Conservation (phyloP, 352 stramenopile species). For the Phytophthora sojae region DNA sequence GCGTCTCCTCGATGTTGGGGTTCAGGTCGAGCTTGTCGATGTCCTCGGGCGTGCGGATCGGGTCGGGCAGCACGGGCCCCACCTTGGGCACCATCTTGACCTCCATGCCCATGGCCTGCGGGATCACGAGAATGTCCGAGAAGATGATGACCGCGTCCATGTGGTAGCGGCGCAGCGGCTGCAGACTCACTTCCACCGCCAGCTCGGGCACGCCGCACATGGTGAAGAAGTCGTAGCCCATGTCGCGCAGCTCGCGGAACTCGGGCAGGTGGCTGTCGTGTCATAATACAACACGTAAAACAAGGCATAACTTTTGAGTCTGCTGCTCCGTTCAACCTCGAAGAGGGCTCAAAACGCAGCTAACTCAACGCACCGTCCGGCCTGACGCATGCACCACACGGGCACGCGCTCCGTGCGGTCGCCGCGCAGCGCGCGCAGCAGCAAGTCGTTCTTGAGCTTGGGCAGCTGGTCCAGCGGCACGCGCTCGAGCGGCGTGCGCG, state of each 20-base stretch:
- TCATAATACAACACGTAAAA: not conserved
- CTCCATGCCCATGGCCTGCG: conserved; percentile 96
- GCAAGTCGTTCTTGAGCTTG: conserved; percentile 91
- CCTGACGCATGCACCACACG: conserved; percentile 98
- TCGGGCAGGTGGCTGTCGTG: conserved; percentile 81
- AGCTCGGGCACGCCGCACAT: conserved; percentile 89
- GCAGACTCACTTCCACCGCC: conserved; percentile 97
- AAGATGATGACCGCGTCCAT: conserved; percentile 99
- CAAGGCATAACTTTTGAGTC: not conserved
- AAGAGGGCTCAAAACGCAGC: not conserved
- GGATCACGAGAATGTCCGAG: conserved; percentile 98
- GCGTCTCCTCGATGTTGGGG: conserved; percentile 92
- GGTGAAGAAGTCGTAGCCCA: conserved; percentile 92
- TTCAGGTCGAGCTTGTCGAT: conserved; percentile 91
- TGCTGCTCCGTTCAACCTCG: not conserved
- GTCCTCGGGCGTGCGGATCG: conserved; percentile 88
- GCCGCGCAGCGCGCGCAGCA: conserved; percentile 87
- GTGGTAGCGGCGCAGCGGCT: conserved; percentile 94
- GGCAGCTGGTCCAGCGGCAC: conserved; percentile 73
- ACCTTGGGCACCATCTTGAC: conserved; percentile 96
- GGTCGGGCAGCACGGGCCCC: conserved; percentile 85
- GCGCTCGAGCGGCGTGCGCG: conserved; percentile 76
- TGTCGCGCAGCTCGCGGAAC: conserved; percentile 84
- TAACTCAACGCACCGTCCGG: conserved; percentile 75
- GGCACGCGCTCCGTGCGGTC: conserved; percentile 92